Base-by-base conservation (phyloP, 768 basidiomycete species). In the Mrakia frigida region DNA sequence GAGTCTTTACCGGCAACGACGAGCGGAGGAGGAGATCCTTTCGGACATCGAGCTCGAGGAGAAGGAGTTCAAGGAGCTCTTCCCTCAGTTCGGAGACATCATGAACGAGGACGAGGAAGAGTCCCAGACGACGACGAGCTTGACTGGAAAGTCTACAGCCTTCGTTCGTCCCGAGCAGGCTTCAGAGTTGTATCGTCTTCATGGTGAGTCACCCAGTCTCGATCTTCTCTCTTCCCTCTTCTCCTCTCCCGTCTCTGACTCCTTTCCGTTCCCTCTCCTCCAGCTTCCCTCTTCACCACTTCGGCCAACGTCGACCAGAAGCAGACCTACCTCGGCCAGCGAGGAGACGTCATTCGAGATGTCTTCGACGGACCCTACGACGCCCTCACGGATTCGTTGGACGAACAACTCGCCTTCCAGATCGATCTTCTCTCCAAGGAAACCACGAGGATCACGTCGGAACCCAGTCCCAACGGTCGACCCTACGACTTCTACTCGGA, bases 401-500 rank as follows among this genome's bases (percentile, higher is more conserved):
- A 78, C 60, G 73, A 70, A 35, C 43, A 63, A 14, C 50, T 78
- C 31, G 77, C 67, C 25, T 78, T 68, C 56, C 77, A 78, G 61
- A 33, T 74, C 67, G 41, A 70, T 21, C 37, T 78, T 14, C 72
- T 78, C 43, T 65, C 59, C 56, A 53, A 69, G 16, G 72, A 69
- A 33, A 28, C 52, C 37, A 39, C 23, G 16, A 35, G 50, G 18
- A 70, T 35, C 43, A 43, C 73, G 14, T 33, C 63, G 28, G 68
- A 73, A 31, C 37, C 77, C 31, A 70, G 41, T 59, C 60, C 50
- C 25, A 67, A 67, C 60, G 39, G 28, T 31, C 50, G 74, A 60
- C 79, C 86, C 25, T 88, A 89, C 81, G 89, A 93, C 82, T 97
- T 97, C 85, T 98, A 98, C 80, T 78, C 82, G 18, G 93, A 94